Evolutionary conservation across 192 early-diverging fungal species (phyloP).

Genomic region (Mortierella claussenii): DNA sequence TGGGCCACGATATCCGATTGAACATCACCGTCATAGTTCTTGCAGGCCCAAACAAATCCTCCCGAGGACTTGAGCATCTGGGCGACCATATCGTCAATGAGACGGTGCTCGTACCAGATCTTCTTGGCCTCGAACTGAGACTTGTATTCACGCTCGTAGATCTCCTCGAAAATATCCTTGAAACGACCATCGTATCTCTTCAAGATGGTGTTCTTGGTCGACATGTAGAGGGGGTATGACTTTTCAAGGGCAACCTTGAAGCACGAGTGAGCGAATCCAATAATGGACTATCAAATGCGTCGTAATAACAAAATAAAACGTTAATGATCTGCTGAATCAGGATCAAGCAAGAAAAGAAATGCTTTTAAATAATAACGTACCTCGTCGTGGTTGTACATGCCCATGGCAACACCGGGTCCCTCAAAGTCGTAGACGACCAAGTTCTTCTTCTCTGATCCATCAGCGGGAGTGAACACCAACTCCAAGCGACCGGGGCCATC

Average conservation of each 20-base stretch:
- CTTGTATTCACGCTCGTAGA: constrained; percentile 89
- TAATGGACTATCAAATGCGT: constrained; percentile 69
- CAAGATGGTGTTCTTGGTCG: constrained; percentile 97
- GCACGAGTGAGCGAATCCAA: constrained; percentile 91
- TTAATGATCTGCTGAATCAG: not conserved
- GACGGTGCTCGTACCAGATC: constrained; percentile 99
- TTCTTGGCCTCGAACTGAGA: constrained; percentile 79
- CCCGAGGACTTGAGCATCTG: constrained; percentile 96
- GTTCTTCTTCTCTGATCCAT: constrained; percentile 68
- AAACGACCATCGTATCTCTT: constrained; percentile 97
- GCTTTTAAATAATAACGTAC: constrained; percentile 4
- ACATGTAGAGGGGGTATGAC: constrained; percentile 94
- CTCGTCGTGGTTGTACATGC: constrained; percentile 94
- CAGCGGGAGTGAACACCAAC: constrained; percentile 84
- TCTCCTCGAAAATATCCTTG: constrained; percentile 95
- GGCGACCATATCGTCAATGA: constrained; percentile 99
- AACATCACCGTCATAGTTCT: constrained; percentile 98
- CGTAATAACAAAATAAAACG: not conserved
- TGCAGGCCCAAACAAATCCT: constrained; percentile 93
- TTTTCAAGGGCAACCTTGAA: constrained; percentile 92
- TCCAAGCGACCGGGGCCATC: constrained; percentile 89
- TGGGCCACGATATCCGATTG: constrained; percentile 97
- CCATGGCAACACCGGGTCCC: constrained; percentile 90
- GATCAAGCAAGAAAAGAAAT: not conserved
- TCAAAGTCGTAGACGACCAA: constrained; percentile 86